phyloP scores from a whole-genome alignment of 495 filamentous ascomycete species.

The Neurospora pannonica region DNA sequence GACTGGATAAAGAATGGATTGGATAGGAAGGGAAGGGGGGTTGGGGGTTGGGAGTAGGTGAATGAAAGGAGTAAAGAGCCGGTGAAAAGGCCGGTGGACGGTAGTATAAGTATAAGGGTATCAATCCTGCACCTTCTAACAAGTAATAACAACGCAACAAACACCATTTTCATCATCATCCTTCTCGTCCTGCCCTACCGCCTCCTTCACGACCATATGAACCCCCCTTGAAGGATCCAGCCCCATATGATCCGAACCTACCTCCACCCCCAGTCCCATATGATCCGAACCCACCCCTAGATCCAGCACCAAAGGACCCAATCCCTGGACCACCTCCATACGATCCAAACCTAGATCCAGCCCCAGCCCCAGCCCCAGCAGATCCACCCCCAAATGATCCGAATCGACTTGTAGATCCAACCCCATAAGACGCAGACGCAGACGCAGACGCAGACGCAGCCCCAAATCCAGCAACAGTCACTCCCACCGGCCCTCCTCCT shows the following conservation, averaged over 20 bases:
- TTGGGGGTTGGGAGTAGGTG: no score
- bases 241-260: neutral
- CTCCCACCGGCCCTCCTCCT: constrained; percentile 8
- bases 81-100: neutral
- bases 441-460: neutral
- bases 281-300: neutral
- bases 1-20: no score
- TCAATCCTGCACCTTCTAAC: neutral
- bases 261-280: neutral
- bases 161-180: constrained; percentile 18
- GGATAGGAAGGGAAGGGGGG: no score
- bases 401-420: neutral
- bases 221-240: neutral
- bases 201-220: neutral
- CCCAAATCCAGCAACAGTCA: neutral
- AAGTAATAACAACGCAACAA: neutral
- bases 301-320: neutral
- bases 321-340: neutral
- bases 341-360: neutral
- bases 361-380: neutral
- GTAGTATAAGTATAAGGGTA: neutral
- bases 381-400: neutral
- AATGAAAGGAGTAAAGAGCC: no score
- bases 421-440: neutral
- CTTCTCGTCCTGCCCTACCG: constrained; percentile 9